Conservation (phyloP, 169 alveolate genomes). For the Neospora caninum region DNA sequence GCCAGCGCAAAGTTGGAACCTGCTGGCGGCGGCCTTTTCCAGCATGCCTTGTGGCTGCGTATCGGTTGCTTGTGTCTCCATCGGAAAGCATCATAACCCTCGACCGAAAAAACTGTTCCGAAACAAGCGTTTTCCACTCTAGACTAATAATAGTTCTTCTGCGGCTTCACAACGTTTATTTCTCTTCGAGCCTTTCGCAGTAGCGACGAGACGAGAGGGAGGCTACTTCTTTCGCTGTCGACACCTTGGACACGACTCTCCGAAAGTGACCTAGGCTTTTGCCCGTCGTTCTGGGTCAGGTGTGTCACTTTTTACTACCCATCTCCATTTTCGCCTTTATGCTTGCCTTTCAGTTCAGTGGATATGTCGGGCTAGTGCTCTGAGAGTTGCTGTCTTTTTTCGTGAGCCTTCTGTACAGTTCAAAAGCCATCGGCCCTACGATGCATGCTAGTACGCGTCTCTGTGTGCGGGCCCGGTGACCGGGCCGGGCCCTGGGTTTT, state of each 20-base stretch:
- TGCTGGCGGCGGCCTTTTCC: too few species aligned
- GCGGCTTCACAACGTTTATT: too few species aligned
- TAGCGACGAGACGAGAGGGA: too few species aligned
- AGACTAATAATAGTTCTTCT: too few species aligned
- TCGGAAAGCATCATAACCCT: too few species aligned
- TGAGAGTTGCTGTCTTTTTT: background rate
- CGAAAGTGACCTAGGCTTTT: background rate
- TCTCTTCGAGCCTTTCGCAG: too few species aligned
- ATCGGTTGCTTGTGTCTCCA: too few species aligned
- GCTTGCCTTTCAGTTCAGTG: background rate
- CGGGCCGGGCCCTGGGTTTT: background rate
- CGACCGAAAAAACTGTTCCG: too few species aligned
- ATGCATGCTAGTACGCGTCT: background rate
- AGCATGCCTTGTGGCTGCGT: too few species aligned
- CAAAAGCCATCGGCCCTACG: background rate
- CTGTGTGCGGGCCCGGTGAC: background rate
- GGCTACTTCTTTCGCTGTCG: too few species aligned
- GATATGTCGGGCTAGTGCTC: background rate
- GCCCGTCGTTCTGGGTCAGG: background rate
- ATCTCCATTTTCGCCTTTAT: background rate
- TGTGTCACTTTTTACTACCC: background rate
- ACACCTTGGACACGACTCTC: background rate
- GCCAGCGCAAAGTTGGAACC: too few species aligned
- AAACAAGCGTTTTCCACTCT: too few species aligned
- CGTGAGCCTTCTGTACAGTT: background rate